These are phyloP conservation scores for Trametes elegans DNA, from an alignment of 768 basidiomycete species.

Conservation along the genomic window DNA sequence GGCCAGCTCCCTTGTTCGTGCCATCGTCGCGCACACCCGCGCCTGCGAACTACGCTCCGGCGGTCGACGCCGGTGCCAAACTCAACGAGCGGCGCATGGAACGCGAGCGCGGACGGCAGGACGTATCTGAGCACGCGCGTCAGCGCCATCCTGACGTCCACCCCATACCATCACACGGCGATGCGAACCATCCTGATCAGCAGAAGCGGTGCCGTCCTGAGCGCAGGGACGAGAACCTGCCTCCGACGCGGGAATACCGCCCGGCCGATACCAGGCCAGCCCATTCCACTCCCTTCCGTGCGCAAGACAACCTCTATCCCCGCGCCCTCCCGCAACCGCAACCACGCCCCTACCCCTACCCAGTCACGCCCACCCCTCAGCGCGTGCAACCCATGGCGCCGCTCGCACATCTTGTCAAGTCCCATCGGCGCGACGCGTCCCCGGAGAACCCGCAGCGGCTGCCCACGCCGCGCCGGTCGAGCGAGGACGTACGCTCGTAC, in stretches of 20 bases:
- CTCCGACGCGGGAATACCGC: background rate
- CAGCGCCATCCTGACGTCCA: background rate
- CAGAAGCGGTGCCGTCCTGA: background rate
- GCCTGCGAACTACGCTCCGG: too few species aligned
- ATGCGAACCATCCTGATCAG: background rate
- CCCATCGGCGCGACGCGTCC: conserved; percentile 11
- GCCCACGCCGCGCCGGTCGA: conserved; percentile 5
- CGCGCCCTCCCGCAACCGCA: background rate
- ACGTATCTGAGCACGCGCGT: background rate
- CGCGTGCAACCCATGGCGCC: conserved; percentile 2
- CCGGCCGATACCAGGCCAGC: conserved; percentile 2
- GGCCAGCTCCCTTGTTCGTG: too few species aligned
- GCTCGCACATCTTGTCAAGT: conserved; percentile 6
- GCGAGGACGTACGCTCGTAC: conserved; percentile 1
- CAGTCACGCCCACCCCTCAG: background rate
- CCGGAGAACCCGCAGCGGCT: conserved; percentile 13
- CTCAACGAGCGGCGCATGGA: too few species aligned
- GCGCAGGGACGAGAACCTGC: background rate
- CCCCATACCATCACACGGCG: conserved; percentile 8
- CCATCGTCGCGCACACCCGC: too few species aligned
- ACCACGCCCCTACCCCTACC: background rate
- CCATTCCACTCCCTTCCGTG: conserved; percentile 7
- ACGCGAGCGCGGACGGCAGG: background rate
- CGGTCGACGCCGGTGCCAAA: too few species aligned
- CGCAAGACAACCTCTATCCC: background rate